Evolutionary conservation across 1,139 yeast genomes (phyloP).

Genomic region (Zygoascus hellenicus): DNA sequence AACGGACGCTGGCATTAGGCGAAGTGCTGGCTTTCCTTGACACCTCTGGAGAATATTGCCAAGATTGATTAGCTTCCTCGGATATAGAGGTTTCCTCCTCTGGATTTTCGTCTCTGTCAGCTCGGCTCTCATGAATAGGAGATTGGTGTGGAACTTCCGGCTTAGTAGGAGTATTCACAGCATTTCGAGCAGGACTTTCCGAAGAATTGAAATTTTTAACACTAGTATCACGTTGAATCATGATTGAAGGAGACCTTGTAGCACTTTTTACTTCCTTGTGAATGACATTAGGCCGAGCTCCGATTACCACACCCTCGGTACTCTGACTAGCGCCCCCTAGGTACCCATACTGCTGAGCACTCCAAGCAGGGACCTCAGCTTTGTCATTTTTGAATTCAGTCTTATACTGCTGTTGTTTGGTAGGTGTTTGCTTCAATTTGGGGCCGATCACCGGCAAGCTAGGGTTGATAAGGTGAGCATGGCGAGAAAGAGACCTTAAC

Average conservation of each 20-base stretch:
- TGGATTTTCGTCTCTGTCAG: neutral
- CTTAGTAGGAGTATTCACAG: neutral
- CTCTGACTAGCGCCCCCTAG: conserved; percentile 51
- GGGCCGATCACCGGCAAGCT: conserved; percentile 49
- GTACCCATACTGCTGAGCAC: conserved; percentile 53
- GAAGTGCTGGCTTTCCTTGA: neutral
- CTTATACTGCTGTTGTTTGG: conserved; percentile 17
- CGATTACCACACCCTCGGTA: conserved; percentile 47
- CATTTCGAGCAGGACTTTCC: neutral
- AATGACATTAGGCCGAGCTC: conserved; percentile 43
- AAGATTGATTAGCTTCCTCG: neutral
- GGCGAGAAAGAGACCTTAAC: conserved; percentile 65
- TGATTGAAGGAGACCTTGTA: conserved; percentile 15
- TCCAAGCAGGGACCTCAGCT: conserved; percentile 43
- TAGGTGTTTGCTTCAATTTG: conserved; percentile 29
- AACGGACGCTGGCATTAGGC: too few relatives aligned
- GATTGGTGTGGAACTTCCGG: neutral
- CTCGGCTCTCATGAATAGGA: too few relatives aligned
- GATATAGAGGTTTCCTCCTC: neutral
- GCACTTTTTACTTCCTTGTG: conserved; percentile 16
- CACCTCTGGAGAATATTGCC: conserved; percentile 5
- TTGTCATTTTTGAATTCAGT: conserved; percentile 23
- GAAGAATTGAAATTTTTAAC: neutral
- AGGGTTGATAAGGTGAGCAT: conserved; percentile 46
- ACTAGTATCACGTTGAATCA: conserved; percentile 3